Evolutionary conservation across 768 basidiomycete genomes (phyloP), one percentile per base, ranked within the genome.

Genomic region (Mycena latifolia): DNA sequence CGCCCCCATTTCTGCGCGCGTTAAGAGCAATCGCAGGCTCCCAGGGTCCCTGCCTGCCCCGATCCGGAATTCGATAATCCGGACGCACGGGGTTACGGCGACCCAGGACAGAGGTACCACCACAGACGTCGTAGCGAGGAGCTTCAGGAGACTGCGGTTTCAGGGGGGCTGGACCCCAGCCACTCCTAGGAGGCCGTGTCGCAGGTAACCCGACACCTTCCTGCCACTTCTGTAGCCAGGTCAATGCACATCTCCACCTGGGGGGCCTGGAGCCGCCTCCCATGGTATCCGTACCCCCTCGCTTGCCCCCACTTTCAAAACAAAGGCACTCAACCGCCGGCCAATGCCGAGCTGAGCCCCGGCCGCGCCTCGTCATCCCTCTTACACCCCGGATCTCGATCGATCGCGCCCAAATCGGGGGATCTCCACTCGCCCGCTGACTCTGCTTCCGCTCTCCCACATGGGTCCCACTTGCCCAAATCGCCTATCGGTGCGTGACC

Each of bases 51-150:
- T 5, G 37, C 9, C 10, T 15, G 8, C 37, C 45, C 47, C 51
- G 55, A 56, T 63, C 48, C 27, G 54, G 55, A 41, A 47, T 39
- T 45, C 54, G 20, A 52, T 53, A 43, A 1, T 7, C 12, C 22
- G 17, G 3, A n/a, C 46, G 5, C 15, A 25, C 33, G 57, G 46
- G 46, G 57, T 10, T 58, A 58, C 17, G n/a, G n/a, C 1, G 54
- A 63, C 27, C 62, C 62, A 57, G 25, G 4, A 37, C 47, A 57
- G 28, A 8, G 62, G 62, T 5, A 50, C n/a, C n/a, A n/a, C n/a
- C n/a, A n/a, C n/a, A n/a, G n/a, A 29, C 20, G 29, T 28, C 48
- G 62, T 63, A 56, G 62, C 55, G 55, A 63, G 62, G 64, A 54
- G 64, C n/a, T n/a, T n/a, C n/a, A n/a, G n/a, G n/a, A n/a, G n/a